Evolutionary conservation across 352 stramenopile genomes (phyloP), one percentile per base, ranked within the genome.

Genomic region (Phytophthora syringae): DNA sequence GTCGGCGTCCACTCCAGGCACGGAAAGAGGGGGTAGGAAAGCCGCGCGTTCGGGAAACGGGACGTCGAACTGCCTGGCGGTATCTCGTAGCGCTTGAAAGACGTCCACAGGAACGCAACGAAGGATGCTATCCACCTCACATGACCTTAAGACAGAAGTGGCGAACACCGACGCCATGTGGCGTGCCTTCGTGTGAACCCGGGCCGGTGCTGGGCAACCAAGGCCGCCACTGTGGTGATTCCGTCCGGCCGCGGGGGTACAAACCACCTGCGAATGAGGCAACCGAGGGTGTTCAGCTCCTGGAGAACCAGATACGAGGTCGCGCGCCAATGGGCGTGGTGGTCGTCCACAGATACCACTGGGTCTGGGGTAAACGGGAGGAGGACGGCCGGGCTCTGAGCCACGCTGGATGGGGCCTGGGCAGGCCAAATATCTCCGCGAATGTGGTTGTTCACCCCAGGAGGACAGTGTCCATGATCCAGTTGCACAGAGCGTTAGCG

Each of bases 401-500:
- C 16, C 30, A 5, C 45, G 13, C 27, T 32, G 25, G 32, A 39
- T 16, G 11, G 32, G 6, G 12, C 4, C 4, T 10, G 32, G 11
- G 2, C 32, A 39, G 32, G 32, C 32, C 32, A 39, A 12, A 12
- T 27, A 7, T 5, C 5, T 3, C 5, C 4, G 28, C 21, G 30
- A 22, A 20, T 28, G 18, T 10, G 22, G 21, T 25, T 28, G 25
- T 3, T 39, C 32, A 42, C 21, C 7, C 7, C 32, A 10, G 32
- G 32, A 4, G 36, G 3, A 54, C 20, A 40, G 16, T 34, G 39
- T 74, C 54, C 59, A 66, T 67, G 20, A 49, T 30, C 49, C 59
- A 74, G 39, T 74, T 74, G 49, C 58, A 60, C 3, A 66, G 40
- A 2, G 49, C 49, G 27, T 66, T 49, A 7, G 40, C 25, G 7